A percentile compares a stretch with the other conserved stretches of the same genome.
Evolutionary conservation across 2,329 filamentous ascomycete genomes (phyloP).

Genomic region (Ampelomyces quisqualis): DNA sequence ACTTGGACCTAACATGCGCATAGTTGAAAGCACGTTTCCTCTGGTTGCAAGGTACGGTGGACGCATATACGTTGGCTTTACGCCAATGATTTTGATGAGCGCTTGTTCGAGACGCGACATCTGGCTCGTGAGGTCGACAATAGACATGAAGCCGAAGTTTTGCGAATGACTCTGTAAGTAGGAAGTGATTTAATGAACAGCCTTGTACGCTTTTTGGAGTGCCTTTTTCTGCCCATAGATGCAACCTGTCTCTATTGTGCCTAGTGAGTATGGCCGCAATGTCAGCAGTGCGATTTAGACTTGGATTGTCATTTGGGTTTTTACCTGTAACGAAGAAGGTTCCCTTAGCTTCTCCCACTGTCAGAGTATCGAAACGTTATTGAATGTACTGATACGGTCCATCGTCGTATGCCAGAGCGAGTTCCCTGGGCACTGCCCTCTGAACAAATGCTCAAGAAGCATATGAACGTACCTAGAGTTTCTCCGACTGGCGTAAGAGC

Average conservation of each 20-base stretch:
- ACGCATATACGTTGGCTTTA: constrained; percentile 43
- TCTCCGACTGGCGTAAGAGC: too few relatives aligned
- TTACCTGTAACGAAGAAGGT: constrained; percentile 40
- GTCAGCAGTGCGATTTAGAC: too few relatives aligned
- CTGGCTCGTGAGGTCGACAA: constrained; percentile 31
- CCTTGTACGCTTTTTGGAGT: constrained; percentile 35
- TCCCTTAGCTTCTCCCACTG: constrained; percentile 35
- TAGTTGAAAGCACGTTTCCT: constrained; percentile 33
- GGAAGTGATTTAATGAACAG: constrained; percentile 41
- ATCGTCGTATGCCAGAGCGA: constrained; percentile 42
- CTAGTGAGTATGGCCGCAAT: too few relatives aligned
- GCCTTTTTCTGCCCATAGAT: constrained; percentile 39
- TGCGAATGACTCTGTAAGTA: constrained; percentile 40
- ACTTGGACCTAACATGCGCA: constrained; percentile 39
- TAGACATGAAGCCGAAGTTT: constrained; percentile 37
- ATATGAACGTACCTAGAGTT: too few relatives aligned
- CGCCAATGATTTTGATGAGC: constrained; percentile 40
- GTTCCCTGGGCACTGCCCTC: constrained; percentile 32
- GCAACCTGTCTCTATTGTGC: too few relatives aligned
- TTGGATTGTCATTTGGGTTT: too few relatives aligned
- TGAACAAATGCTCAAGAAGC: too few relatives aligned
- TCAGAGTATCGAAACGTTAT: constrained; percentile 35
- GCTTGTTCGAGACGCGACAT: constrained; percentile 40
- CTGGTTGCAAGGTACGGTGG: constrained; percentile 41
- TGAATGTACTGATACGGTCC: constrained; percentile 41